These are phyloP conservation scores for Daphne laureola DNA, from an alignment of 441 rosid genomes.

Conservation along the genomic window DNA sequence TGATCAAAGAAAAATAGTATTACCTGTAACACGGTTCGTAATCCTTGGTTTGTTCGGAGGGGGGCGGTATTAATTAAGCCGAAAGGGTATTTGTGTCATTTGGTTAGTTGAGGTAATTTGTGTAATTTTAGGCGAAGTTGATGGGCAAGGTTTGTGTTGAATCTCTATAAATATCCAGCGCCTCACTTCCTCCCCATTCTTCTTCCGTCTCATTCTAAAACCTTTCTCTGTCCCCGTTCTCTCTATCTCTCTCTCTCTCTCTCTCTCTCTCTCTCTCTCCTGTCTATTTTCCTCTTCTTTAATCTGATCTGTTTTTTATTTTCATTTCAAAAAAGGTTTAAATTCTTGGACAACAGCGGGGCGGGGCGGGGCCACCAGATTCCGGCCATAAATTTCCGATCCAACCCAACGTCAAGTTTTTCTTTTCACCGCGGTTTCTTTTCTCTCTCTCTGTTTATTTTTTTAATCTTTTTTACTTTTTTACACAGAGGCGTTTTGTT, in stretches of 20 bases:
- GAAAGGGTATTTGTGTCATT: constrained; percentile 22
- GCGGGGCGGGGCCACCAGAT: constrained; percentile 2
- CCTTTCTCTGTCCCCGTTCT: background rate
- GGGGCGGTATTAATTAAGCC: too few relatives aligned
- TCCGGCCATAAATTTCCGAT: constrained; percentile 3
- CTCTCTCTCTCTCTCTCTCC: too few relatives aligned
- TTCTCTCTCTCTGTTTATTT: background rate
- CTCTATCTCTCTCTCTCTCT: background rate
- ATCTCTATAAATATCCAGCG: constrained; percentile 34
- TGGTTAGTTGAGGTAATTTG: rapidly evolving
- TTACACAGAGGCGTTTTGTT: background rate
- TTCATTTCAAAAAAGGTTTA: too few relatives aligned
- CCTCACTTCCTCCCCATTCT: background rate
- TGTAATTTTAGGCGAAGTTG: constrained; percentile 5
- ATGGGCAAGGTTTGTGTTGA: constrained; percentile 13
- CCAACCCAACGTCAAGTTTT: background rate
- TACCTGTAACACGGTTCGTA: too few relatives aligned
- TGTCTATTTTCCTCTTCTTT: background rate
- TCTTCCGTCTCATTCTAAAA: background rate
- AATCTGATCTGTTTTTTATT: too few relatives aligned
- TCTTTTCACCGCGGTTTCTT: constrained; percentile 11
- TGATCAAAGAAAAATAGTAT: too few relatives aligned
- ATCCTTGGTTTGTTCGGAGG: too few relatives aligned
- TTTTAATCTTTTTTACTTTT: background rate
- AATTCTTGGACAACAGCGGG: background rate